Conservation (phyloP, 176 grass and related monocot genomes). For the Oryza coarctata region DNA sequence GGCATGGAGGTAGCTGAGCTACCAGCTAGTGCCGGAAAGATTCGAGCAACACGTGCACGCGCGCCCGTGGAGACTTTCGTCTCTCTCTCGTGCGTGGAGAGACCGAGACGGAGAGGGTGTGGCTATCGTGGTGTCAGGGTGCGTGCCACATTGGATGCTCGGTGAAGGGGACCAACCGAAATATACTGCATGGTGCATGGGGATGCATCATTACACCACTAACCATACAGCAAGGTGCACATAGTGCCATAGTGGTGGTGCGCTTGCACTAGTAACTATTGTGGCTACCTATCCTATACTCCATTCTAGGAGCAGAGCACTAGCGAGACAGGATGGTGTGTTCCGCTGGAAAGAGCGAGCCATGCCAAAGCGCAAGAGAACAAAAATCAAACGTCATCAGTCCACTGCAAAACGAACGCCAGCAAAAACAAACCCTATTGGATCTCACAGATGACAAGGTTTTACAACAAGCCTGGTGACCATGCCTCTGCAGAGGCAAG, state of each 20-base stretch:
- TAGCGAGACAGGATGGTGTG: background rate
- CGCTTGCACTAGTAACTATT: too few species aligned
- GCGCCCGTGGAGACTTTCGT: background rate
- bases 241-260: background rate
- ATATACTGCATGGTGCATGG: background rate
- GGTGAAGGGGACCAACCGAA: background rate
- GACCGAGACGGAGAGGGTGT: background rate
- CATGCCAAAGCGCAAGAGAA: background rate
- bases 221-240: background rate
- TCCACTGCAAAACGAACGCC: too few species aligned
- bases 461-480: background rate
- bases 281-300: background rate
- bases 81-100: background rate
- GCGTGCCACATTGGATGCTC: constrained; percentile 5
- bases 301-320: background rate
- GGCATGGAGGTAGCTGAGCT: background rate
- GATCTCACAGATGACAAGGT: background rate
- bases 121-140: background rate
- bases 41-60: constrained; percentile 3
- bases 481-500: background rate
- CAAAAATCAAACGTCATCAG: background rate
- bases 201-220: background rate
- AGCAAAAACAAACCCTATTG: background rate
- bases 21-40: background rate
- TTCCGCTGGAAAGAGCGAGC: too few species aligned